Percentiles rank a stretch among this genome's conserved stretches.
These are phyloP conservation scores for Geotrichum histeridarum DNA, from an alignment of 1,139 yeast species.

Conservation along the genomic window DNA sequence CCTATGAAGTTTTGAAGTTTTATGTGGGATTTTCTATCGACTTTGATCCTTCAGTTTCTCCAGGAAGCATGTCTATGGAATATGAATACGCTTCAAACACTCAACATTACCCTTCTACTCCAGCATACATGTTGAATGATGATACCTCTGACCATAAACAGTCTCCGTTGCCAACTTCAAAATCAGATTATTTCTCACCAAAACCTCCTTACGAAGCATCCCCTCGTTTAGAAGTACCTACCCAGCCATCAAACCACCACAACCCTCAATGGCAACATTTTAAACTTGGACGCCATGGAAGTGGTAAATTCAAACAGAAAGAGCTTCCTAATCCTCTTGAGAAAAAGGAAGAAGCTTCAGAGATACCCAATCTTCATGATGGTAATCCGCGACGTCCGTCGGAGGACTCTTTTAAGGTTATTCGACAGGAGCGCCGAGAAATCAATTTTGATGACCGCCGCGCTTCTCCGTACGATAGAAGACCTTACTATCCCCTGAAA, in stretches of 20 bases:
- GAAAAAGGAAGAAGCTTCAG: background rate
- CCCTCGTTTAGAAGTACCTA: background rate
- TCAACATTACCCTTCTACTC: slow-evolving; percentile 29
- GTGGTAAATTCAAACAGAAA: slow-evolving; percentile 2
- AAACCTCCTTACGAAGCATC: slow-evolving; percentile 13
- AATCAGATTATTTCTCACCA: slow-evolving; percentile 16
- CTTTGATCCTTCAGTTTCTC: slow-evolving; percentile 20
- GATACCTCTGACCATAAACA: slow-evolving; percentile 11
- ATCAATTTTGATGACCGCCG: slow-evolving; percentile 79
- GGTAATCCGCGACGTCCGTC: slow-evolving; percentile 17
- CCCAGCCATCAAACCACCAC: background rate
- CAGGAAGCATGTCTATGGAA: slow-evolving; percentile 23
- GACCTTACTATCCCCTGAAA: slow-evolving; percentile 18
- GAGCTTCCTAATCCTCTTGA: background rate
- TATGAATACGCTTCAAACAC: slow-evolving; percentile 17
- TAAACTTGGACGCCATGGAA: slow-evolving; percentile 3
- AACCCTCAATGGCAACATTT: slow-evolving; percentile 16
- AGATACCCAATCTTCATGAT: slow-evolving; percentile 10
- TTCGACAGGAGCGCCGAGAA: slow-evolving; percentile 60
- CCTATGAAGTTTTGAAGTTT: slow-evolving; percentile 32
- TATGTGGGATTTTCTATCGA: slow-evolving; percentile 20
- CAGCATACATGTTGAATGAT: slow-evolving; percentile 30
- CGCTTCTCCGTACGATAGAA: slow-evolving; percentile 59
- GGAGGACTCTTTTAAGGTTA: slow-evolving; percentile 54
- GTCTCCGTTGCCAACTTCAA: slow-evolving; percentile 11